These are phyloP conservation scores for Oenanthe javanica DNA, from an alignment of 140 eudicot genomes.

Conservation along the genomic window DNA sequence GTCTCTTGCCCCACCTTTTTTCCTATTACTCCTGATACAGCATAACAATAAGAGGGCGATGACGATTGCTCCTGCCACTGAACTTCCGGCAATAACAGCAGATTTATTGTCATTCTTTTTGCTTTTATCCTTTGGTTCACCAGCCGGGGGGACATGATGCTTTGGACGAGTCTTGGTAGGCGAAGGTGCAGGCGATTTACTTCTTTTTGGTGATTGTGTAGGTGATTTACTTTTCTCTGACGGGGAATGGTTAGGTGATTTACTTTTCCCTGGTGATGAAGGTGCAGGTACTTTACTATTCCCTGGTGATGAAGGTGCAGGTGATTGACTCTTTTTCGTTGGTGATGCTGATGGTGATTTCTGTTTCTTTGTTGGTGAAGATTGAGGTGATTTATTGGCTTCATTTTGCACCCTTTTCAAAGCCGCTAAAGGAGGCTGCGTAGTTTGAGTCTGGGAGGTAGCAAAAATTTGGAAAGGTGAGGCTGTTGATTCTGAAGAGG, in stretches of 20 bases:
- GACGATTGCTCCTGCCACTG: constrained; percentile 36
- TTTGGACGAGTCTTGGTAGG: neutral
- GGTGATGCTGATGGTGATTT: neutral
- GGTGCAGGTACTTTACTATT: constrained; percentile 3
- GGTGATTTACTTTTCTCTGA: neutral
- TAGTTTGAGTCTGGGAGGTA: neutral
- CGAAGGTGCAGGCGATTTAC: neutral
- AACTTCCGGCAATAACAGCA: constrained; percentile 22
- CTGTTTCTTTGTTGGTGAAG: neutral
- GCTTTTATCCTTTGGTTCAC: neutral
- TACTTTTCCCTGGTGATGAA: neutral
- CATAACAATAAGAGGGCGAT: constrained; percentile 34
- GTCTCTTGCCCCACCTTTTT: constrained; percentile 20
- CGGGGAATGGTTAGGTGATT: neutral
- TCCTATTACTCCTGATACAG: constrained; percentile 24
- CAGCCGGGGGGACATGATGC: neutral
- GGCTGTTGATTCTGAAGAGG: constrained; percentile 8
- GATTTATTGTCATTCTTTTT: neutral
- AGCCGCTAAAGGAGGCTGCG: constrained; percentile 2
- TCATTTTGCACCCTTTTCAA: constrained; percentile 6
- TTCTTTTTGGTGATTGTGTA: neutral
- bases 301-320: neutral
- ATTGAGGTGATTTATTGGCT: neutral
- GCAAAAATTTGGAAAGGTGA: constrained; percentile 11
- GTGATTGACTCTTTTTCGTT: neutral